These are phyloP conservation scores for Neonectria neomacrospora DNA, from an alignment of 2,329 filamentous ascomycete species.

Conservation along the genomic window DNA sequence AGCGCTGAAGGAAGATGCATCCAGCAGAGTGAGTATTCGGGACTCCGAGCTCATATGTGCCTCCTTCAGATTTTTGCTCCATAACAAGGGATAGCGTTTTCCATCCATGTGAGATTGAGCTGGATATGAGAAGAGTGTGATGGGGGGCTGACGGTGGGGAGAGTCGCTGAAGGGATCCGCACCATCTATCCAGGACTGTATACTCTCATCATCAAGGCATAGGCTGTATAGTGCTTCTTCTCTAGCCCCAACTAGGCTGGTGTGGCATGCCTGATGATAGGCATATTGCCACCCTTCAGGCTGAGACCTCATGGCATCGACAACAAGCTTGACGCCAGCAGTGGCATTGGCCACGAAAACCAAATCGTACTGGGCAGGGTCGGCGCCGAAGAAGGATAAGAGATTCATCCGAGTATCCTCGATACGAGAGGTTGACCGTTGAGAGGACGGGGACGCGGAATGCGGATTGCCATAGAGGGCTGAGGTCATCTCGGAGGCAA, in stretches of 20 bases:
- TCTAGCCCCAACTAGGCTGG: constrained; percentile 84
- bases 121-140: constrained; percentile 78
- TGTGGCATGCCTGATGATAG: constrained; percentile 88
- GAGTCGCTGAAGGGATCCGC: constrained; percentile 42
- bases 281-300: constrained; percentile 81
- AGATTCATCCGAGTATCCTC: constrained; percentile 79
- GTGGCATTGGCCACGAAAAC: constrained; percentile 95
- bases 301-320: constrained; percentile 77
- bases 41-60: constrained; percentile 27
- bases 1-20: constrained; percentile 84
- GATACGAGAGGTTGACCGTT: constrained; percentile 77
- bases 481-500: constrained; percentile 80
- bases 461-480: constrained; percentile 93
- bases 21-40: constrained; percentile 75
- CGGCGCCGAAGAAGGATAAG: constrained; percentile 82
- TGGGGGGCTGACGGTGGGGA: constrained; percentile 37
- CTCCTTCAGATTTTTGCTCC: constrained; percentile 65
- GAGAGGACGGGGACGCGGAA: constrained; percentile 84
- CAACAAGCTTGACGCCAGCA: constrained; percentile 86
- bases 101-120: constrained; percentile 96
- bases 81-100: constrained; percentile 75
- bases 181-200: constrained; percentile 72
- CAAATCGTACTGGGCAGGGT: constrained; percentile 84
- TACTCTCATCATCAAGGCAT: constrained; percentile 74
- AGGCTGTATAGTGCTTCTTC: constrained; percentile 72